Conservation (phyloP, 1,139 yeast species). For the Tardiomyces digboiensis region DNA sequence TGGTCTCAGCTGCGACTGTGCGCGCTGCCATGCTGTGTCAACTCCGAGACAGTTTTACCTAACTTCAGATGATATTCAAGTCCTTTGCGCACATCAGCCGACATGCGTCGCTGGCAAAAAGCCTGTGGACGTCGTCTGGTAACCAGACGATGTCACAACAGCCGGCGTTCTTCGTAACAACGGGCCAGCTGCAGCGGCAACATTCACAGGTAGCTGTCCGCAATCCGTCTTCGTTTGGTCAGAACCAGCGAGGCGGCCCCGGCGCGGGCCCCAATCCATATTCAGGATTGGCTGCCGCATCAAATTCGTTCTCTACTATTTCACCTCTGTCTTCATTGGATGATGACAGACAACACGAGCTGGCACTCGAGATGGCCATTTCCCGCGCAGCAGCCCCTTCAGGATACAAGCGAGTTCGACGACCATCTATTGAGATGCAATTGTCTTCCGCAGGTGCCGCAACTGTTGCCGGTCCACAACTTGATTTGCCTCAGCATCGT, state of each 20-base stretch:
- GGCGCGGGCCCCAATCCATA: constrained; percentile 12
- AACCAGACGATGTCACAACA: constrained; percentile 18
- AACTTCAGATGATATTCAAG: constrained; percentile 23
- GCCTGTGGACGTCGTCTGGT: constrained; percentile 22
- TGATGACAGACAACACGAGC: constrained; percentile 22
- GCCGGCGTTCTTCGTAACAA: constrained; percentile 31
- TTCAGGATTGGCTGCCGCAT: not conserved
- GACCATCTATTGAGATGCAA: constrained; percentile 1
- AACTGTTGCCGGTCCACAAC: too few species aligned
- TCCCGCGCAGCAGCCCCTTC: constrained; percentile 6
- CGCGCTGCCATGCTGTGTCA: too few species aligned
- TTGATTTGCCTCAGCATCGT: too few species aligned
- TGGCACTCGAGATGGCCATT: constrained; percentile 10
- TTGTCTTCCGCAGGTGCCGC: too few species aligned
- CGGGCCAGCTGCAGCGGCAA: constrained; percentile 30
- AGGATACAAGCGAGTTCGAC: constrained; percentile 4
- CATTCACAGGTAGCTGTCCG: constrained; percentile 27
- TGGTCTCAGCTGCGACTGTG: too few species aligned
- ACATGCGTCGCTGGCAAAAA: constrained; percentile 27
- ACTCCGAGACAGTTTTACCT: too few species aligned
- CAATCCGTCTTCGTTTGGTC: constrained; percentile 5
- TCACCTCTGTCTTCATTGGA: constrained; percentile 23
- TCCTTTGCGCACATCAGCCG: constrained; percentile 28
- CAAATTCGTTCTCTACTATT: constrained; percentile 13
- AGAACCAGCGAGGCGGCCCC: constrained; percentile 8